A percentile compares a stretch with the other conserved stretches of the same genome.
These are phyloP conservation scores for Leccinum obscurum DNA, from an alignment of 768 basidiomycete species.

Conservation along the genomic window DNA sequence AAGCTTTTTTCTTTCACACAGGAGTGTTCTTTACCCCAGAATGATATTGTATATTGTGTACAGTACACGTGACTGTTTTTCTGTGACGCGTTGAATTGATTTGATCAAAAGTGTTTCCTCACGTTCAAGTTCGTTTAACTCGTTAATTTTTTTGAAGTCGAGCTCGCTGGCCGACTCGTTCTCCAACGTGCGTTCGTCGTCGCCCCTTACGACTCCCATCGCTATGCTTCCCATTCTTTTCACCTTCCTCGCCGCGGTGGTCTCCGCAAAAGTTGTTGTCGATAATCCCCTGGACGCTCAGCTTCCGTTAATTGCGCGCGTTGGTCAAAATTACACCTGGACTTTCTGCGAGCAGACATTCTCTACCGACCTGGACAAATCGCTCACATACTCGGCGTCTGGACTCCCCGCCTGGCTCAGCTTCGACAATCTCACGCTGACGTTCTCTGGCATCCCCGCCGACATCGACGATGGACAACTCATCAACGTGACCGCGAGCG, in stretches of 20 bases:
- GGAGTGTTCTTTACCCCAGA: background rate
- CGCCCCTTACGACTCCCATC: conserved; percentile 50
- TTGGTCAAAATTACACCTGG: conserved; percentile 67
- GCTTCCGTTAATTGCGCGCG: conserved; percentile 75
- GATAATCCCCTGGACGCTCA: conserved; percentile 67
- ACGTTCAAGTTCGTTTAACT: conserved; percentile 3
- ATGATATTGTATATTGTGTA: conserved; percentile 5
- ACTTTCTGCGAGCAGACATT: conserved; percentile 69
- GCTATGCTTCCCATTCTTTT: conserved; percentile 69
- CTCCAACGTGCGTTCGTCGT: conserved; percentile 36
- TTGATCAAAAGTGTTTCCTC: conserved; percentile 1
- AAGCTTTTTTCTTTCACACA: conserved; percentile 17
- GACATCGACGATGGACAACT: conserved; percentile 59
- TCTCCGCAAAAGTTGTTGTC: conserved; percentile 50
- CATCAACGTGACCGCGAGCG: conserved; percentile 65
- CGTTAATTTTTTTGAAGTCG: conserved; percentile 28
- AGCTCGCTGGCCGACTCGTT: conserved; percentile 64
- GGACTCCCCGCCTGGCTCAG: conserved; percentile 73
- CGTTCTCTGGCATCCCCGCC: conserved; percentile 71
- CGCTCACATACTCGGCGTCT: conserved; percentile 53
- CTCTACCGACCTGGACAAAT: conserved; percentile 41
- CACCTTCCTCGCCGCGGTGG: conserved; percentile 40
- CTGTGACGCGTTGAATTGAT: conserved; percentile 14
- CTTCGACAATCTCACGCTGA: conserved; percentile 60
- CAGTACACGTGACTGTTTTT: conserved; percentile 33